A percentile compares a stretch with the other conserved stretches of the same genome.
Conservation (phyloP, 768 basidiomycete species). For the Multifurca ochricompacta region DNA sequence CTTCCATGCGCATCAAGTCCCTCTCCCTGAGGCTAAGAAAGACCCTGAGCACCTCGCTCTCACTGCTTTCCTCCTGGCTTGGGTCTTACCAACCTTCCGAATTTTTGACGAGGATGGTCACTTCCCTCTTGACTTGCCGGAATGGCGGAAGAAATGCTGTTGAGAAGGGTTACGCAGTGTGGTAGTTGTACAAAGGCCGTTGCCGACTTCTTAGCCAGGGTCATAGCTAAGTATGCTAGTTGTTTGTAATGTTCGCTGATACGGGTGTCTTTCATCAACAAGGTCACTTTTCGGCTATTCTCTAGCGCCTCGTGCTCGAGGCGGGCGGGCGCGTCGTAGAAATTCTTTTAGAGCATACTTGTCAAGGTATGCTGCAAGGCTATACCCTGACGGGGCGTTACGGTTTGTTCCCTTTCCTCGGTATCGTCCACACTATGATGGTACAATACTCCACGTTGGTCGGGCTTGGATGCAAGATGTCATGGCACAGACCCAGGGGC, state of each 20-base stretch:
- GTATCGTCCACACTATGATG: conserved; percentile 86
- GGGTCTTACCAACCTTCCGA: conserved; percentile 59
- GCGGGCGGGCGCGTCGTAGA: conserved; percentile 83
- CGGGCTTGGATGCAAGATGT: conserved; percentile 66
- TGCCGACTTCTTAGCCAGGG: conserved; percentile 50
- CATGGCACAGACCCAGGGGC: conserved; percentile 68
- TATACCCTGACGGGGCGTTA: conserved; percentile 86
- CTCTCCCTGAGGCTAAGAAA: conserved; percentile 64
- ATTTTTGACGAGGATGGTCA: conserved; percentile 57
- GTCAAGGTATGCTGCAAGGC: conserved; percentile 87
- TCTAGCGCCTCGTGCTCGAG: conserved; percentile 56
- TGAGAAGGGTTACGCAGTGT: conserved; percentile 48
- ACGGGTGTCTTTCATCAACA: conserved; percentile 44
- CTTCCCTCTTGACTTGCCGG: conserved; percentile 51
- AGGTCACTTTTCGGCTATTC: conserved; percentile 76
- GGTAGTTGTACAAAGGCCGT: conserved; percentile 74
- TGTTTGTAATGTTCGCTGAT: not conserved
- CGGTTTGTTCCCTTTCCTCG: conserved; percentile 83
- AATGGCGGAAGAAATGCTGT: conserved; percentile 53
- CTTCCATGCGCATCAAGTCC: conserved; percentile 85
- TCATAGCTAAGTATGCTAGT: conserved; percentile 40
- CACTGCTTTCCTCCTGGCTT: conserved; percentile 71
- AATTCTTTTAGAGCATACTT: conserved; percentile 83
- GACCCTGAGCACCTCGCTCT: conserved; percentile 51
- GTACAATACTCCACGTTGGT: conserved; percentile 83